Percentiles rank a stretch among this genome's conserved stretches.
Evolutionary conservation across 768 basidiomycete genomes (phyloP).

Genomic region (Lactarius evosmus): DNA sequence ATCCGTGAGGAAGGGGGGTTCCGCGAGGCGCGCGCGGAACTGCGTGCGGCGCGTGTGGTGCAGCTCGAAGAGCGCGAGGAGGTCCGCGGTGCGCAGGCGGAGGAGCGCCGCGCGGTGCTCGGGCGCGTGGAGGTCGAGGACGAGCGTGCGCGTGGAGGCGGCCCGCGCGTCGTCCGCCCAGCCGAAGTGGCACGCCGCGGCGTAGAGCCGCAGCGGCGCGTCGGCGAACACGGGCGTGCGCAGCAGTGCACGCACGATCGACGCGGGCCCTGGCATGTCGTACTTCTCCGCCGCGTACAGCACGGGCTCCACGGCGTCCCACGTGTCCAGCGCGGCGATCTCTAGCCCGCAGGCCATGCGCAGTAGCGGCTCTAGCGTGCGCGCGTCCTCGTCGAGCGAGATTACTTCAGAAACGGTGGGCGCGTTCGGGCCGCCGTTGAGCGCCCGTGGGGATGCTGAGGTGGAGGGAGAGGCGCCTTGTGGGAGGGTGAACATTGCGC

Average conservation of each 20-base stretch:
- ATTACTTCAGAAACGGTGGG: conserved; percentile 38
- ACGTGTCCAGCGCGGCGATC: conserved; percentile 46
- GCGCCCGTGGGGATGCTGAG: not conserved
- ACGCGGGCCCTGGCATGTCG: conserved; percentile 63
- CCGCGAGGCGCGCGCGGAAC: conserved; percentile 48
- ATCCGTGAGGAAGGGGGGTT: conserved; percentile 47
- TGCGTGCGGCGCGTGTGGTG: conserved; percentile 52
- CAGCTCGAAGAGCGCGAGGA: conserved; percentile 53
- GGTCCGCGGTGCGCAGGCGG: conserved; percentile 48
- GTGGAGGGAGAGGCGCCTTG: conserved; percentile 29
- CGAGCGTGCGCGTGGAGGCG: conserved; percentile 55
- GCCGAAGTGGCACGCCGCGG: conserved; percentile 52
- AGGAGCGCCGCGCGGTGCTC: conserved; percentile 45
- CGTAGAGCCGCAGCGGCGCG: conserved; percentile 52
- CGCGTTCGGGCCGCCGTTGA: not conserved
- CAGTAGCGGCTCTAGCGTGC: conserved; percentile 53
- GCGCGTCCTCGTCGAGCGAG: conserved; percentile 54
- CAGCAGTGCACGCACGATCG: conserved; percentile 56
- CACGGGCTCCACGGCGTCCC: conserved; percentile 54
- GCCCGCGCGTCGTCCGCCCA: conserved; percentile 56
- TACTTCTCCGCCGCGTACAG: conserved; percentile 66
- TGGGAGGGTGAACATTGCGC: conserved; percentile 58
- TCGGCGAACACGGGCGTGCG: conserved; percentile 49
- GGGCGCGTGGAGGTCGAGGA: conserved; percentile 48
- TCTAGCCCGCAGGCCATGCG: conserved; percentile 61